Evolutionary conservation across 208 protist species (phyloP), one percentile per base, ranked within the genome.

Genomic region (Trypanosoma rangeli): DNA sequence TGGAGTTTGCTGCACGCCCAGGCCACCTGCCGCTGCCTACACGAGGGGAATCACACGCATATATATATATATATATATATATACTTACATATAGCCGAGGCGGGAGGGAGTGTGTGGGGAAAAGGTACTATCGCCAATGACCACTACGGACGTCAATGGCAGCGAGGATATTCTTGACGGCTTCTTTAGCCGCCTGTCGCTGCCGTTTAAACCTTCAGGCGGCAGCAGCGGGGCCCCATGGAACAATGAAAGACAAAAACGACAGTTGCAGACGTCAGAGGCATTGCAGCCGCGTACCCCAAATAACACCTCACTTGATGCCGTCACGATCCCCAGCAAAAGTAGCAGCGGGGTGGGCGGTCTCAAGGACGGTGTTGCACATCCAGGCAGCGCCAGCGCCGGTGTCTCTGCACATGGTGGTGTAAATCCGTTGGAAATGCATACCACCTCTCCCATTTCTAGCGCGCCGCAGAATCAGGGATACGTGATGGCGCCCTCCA

Each of bases 151-250:
- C 48, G 50, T 24, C 15, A 65, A 29, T 48, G 16, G 55, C 20
- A 29, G 39, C 26, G 62, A 29, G 33, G 70, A 68, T 64, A 64
- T 74, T 64, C 70, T 74, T 60, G 70, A 74, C 44, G 62, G 54
- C 37, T 68, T 74, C 31, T 74, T 74, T 57, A 58, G 46, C 53
- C 50, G 64, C 3, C 37, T 62, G 12, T 24, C 13, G 22, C 7
- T 64, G 13, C 31, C 67, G 20, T 42, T 44, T 33, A 55, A 10
- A 44, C 57, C 37, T 42, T 42, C 37, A 42, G 37, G 4, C 7
- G 37, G 37, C 4, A 10, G 10, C 4, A 10, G 37, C 10, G 37
- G 37, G 7, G 37, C 4, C 37, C 10, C 37, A 42, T 42, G 4
- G 37, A 42, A 42, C 4, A 42, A 42, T 42, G 37, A 49, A 37